Conservation (phyloP, 495 filamentous ascomycete species). For the Viridothelium virens region DNA sequence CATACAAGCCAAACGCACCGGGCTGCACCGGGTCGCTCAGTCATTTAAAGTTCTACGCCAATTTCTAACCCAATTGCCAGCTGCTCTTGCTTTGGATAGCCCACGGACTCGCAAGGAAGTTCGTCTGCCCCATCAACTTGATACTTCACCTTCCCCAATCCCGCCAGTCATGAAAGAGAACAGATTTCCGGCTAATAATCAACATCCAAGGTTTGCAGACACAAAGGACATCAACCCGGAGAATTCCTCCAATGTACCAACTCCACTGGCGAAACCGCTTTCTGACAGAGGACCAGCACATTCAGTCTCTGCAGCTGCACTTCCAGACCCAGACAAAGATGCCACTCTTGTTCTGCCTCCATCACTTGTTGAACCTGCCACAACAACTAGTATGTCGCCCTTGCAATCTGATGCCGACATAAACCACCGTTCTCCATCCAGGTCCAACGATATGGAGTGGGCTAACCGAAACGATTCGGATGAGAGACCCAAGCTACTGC, state of each 20-base stretch:
- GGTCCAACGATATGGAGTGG: background rate
- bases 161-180: background rate
- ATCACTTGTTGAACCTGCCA: constrained; percentile 22
- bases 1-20: constrained; percentile 26
- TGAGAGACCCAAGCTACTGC: constrained; percentile 11
- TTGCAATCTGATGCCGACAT: constrained; percentile 5
- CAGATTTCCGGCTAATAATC: background rate
- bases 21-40: constrained; percentile 29
- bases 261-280: constrained; percentile 65
- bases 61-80: background rate
- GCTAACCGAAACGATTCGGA: background rate
- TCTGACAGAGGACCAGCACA: constrained; percentile 35
- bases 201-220: background rate
- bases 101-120: constrained; percentile 22
- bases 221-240: constrained; percentile 32
- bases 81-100: constrained; percentile 24
- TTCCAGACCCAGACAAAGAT: constrained; percentile 30
- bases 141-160: background rate
- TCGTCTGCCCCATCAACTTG: background rate
- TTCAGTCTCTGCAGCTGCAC: constrained; percentile 11
- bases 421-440: background rate
- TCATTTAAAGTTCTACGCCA: background rate
- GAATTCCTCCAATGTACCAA: constrained; percentile 69
- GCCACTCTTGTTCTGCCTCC: constrained; percentile 29
- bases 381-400: background rate